Evolutionary conservation across 2,329 filamentous ascomycete species (phyloP), one percentile per base, ranked within the genome.

Genomic region (Claviceps arundinis): DNA sequence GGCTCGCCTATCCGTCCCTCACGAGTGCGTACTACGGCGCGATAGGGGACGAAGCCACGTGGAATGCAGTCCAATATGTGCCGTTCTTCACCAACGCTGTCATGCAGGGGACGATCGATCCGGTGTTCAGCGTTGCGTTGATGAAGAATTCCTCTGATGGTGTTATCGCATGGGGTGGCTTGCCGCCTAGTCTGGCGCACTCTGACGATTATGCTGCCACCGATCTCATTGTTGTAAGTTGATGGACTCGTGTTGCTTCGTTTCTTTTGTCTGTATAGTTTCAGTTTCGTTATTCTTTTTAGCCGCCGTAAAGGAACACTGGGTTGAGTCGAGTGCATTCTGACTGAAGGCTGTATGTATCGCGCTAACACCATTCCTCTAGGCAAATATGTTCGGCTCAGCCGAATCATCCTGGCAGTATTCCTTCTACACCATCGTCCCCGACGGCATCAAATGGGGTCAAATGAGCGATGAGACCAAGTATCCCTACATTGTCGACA

Each of bases 341-440:
- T 34, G 30, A 34, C 30, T 34, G 30, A 11, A 34, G 30, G 30
- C 30, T 34, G 30, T 11, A 11, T 11, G 9, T 11, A 34, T 34
- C 9, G 9, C 30, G 4, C 11, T 34, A 34, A 34, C 30, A 47
- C 57, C 11, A 56, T 42, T 38, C 47, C 34, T 19, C 11, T 48
- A 78, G 75, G 70, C 72, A 43, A 71, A 73, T 48, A 62, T 78
- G 37, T 66, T 64, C 16, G 60, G 61, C 5, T 59, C 65, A 19
- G 58, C 64, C 2, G 64, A 65, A 51, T 70, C 72, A 5, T 62
- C 70, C 1, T 74, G 64, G 62, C 61, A 69, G 53, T 72, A 73
- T 54, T 76, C 75, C 2, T 78, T 74, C 60, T 78, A 78, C 57
- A 77, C 75, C 17, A 70, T 78, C 52, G 64, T 77, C 47, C 71